These are phyloP conservation scores for Fusarium clavum DNA, from an alignment of 2,329 filamentous ascomycete genomes.

Conservation along the genomic window DNA sequence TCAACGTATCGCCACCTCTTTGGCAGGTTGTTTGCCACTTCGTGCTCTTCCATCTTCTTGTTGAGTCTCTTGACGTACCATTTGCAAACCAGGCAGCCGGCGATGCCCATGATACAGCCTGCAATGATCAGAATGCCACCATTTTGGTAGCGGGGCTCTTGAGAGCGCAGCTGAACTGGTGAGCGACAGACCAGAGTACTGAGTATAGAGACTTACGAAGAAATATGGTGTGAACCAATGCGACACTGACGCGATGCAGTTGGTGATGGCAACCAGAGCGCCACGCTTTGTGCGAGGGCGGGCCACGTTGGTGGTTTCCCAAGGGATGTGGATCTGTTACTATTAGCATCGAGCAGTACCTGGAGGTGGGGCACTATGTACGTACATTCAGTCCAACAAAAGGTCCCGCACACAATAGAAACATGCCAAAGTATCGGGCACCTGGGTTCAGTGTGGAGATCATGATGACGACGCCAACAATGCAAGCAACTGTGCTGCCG, in stretches of 20 bases:
- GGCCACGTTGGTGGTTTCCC: constrained; percentile 1
- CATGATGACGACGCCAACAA: neutral
- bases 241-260: neutral
- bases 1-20: neutral
- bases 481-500: neutral
- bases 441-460: neutral
- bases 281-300: constrained; percentile 2
- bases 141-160: neutral
- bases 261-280: neutral
- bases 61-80: constrained; percentile 6
- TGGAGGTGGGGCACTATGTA: neutral
- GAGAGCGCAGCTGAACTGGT: neutral
- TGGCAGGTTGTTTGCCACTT: neutral
- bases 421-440: constrained; percentile 3
- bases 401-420: neutral
- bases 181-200: too few species aligned
- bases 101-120: neutral
- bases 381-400: neutral
- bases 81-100: neutral
- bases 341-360: neutral
- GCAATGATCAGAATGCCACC: constrained; percentile 6
- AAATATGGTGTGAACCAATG: constrained; percentile 1
- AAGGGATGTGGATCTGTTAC: neutral
- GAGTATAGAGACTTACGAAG: neutral
- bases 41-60: neutral